These are phyloP conservation scores for Salix udensis DNA, from an alignment of 345 rosid species.

Conservation along the genomic window DNA sequence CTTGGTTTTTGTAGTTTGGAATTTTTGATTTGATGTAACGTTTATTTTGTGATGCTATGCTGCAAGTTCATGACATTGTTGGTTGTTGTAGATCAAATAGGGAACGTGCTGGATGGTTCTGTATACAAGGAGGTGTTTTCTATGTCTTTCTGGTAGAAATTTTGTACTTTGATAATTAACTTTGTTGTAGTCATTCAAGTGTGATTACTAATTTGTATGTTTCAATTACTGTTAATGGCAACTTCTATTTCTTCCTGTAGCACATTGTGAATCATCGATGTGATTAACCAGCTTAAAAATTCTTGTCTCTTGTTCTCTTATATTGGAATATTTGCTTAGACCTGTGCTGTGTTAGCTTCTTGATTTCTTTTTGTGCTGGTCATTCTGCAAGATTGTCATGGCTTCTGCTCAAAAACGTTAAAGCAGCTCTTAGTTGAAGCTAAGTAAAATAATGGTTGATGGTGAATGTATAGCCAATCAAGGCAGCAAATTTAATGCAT, in stretches of 20 bases:
- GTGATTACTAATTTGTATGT: constrained; percentile 5
- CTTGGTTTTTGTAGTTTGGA: background rate
- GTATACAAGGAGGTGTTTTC: background rate
- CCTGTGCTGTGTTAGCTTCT: background rate
- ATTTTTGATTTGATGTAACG: background rate
- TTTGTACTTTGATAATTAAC: background rate
- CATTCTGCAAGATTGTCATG: background rate
- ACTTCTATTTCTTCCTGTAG: background rate
- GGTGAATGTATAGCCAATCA: too few relatives aligned
- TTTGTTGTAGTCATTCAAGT: background rate
- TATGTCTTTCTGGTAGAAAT: background rate
- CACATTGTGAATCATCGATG: background rate
- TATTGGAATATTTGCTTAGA: background rate
- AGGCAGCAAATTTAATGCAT: background rate
- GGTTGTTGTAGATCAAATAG: background rate
- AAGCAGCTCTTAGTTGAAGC: background rate
- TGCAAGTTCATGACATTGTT: background rate
- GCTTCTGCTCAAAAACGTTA: background rate
- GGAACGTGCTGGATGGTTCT: background rate
- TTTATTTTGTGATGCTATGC: background rate
- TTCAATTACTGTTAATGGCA: background rate
- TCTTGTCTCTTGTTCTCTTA: background rate
- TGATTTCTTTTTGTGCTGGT: background rate
- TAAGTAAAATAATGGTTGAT: too few relatives aligned
- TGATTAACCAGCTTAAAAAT: background rate